These are phyloP conservation scores for Rhizopus microsporus DNA, from an alignment of 371 early-diverging fungal species.

Conservation along the genomic window DNA sequence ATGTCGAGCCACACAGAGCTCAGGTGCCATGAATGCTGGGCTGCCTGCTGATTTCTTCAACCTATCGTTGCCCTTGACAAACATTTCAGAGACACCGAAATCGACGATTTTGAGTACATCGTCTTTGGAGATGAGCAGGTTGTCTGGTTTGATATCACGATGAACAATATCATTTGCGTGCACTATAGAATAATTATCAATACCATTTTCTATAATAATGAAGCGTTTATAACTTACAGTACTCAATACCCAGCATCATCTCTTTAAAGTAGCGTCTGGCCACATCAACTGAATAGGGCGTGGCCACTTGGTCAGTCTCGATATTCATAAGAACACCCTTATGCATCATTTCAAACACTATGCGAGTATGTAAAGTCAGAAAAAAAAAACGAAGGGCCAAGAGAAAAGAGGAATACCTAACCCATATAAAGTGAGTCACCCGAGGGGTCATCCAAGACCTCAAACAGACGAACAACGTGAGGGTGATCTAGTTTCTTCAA, in stretches of 20 bases:
- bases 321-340: constrained; percentile 77
- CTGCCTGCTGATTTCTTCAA: constrained; percentile 80
- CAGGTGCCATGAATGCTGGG: constrained; percentile 62
- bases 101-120: constrained; percentile 96
- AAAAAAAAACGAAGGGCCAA: background rate
- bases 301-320: constrained; percentile 48
- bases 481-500: constrained; percentile 90
- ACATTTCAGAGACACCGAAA: constrained; percentile 93
- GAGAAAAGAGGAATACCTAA: constrained; percentile 25
- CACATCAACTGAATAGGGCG: constrained; percentile 58
- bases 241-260: constrained; percentile 93
- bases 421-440: constrained; percentile 82
- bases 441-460: constrained; percentile 90
- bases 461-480: constrained; percentile 86
- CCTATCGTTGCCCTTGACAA: constrained; percentile 69
- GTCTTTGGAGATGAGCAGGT: constrained; percentile 85
- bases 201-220: constrained; percentile 14
- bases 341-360: constrained; percentile 88
- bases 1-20: constrained; percentile 37
- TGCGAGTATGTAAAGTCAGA: background rate
- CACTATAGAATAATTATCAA: constrained; percentile 9
- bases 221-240: constrained; percentile 62
- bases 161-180: constrained; percentile 39
- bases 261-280: constrained; percentile 76
- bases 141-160: constrained; percentile 97